Evolutionary conservation across 1,284 basidiomycete genomes (phyloP), one percentile per base, ranked within the genome.

Genomic region (Singerocomus rubriflavus): DNA sequence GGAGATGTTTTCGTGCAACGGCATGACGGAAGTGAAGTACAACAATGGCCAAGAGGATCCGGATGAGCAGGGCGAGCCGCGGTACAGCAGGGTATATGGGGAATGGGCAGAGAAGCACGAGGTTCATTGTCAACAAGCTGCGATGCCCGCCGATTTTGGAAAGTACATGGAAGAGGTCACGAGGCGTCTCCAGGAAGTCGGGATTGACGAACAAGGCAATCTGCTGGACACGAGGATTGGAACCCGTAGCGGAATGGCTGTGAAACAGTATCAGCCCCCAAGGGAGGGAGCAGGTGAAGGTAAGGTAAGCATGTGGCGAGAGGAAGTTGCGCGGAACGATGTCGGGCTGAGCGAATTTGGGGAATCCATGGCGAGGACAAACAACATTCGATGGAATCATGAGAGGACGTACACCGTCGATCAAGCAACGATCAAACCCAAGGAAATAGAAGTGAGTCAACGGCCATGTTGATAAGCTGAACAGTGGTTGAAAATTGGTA

Each of bases 251-350:
- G 47, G 30, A 17, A 16, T 33, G 5, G 26, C 39, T 11, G 10
- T 46, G 30, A 50, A 31, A 38, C 58, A 43, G 29, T 21, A 53
- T 27, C 51, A 58, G 17, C 30, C 45, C 2, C 53, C 39, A 33
- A 55, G 21, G 50, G 53, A 55, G 14, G 51, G 44, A 7, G 57
- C 39, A 16, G 52, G 45, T 13, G 61, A 75, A 73, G 58, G 69
- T 60, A 58, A 80, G 73, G 77, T 82, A 31, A 74, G 69, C 30
- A 71, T 76, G 6, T 82, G 80, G 80, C 66, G 78, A 32, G 76
- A 81, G 56, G 72, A 77, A 42, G 75, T 78, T 0, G 73, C 74
- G 8, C 63, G 69, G 47, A 71, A 73, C 49, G 67, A 46, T 58
- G 62, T 42, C 17, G 45, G 21, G 39, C 30, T 41, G 56, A 49